Evolutionary conservation across 1,139 yeast genomes (phyloP), one percentile per base, ranked within the genome.

Genomic region (Eremothecium cymbalariae): DNA sequence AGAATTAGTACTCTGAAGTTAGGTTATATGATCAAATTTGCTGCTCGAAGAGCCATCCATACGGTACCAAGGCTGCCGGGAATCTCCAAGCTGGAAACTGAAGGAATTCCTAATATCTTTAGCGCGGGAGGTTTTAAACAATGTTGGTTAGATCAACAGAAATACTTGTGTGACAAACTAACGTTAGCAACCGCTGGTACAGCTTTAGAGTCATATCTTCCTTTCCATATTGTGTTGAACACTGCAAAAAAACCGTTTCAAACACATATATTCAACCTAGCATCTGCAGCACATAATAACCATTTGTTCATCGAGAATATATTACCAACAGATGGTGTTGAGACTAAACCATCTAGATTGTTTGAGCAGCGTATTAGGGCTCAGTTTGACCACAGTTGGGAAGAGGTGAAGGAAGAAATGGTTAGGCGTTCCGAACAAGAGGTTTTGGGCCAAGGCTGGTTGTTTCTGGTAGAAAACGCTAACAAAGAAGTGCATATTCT

Each of bases 221-320:
- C 96, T 3, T 77, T 81, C 57, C 85, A 83, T 44, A 76, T 86
- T 43, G 60, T 85, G 46, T 65, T 83, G 41, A 72, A 77, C 48
- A 76, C 94, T 1, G 83, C 93, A 6, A 72, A 74, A 50, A 75
- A 74, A 47, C 68, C 83, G 21, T 74, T 77, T 26, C 74, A 74
- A 50, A 80, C 88, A 26, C 74, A 75, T 39, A 64, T 81, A 9
- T 88, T 80, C 68, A 93, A 86, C 62, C 74, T 70, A 53, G 96
- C 98, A 8, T 82, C 95, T 4, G 95, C 83, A 57, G 79, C 88
- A 2, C 94, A 83, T 63, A 88, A 86, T 63, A 90, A 90, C 64
- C 98, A 90, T 62, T 68, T 90, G 40, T 85, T 82, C 50, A 76
- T 86, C 55, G 77, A 81, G 56, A 82, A 83, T 51, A 67, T 88